Base-by-base conservation (phyloP, 306 rosid species). In the Alnus glutinosa region DNA sequence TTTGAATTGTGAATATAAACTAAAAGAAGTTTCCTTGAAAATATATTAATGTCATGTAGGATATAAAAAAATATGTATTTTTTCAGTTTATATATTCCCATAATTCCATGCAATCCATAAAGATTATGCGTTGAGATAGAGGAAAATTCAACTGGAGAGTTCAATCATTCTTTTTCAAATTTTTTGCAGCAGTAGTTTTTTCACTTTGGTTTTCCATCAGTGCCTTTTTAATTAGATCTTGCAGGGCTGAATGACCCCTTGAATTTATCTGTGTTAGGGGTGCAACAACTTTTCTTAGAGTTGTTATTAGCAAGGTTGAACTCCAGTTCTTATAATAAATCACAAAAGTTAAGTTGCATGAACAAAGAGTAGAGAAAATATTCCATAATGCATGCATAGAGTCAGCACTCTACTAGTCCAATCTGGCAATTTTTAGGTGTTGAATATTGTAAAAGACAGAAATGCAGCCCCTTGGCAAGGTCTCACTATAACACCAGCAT, bases 401-500 rank as follows among this genome's bases (percentile, higher is more conserved):
- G 67, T 16, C 71, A 37, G 15, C 72, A 37, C 51, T 39, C 49
- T 16, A 37, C 42, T 30, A 15, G 71, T 39, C 51, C 32, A 68
- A 68, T 68, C 64, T 77, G 51, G 52, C 63, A 58, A 67, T 44
- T 42, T 75, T 77, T 61, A 75, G 7, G 52, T 44, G 39, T 7
- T 19, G 72, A 69, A 44, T 42, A 34, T 55, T 55, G 36, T 39
- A 46, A 61, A 63, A 78, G 34, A 23, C 44, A 14, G 23, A 51
- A 75, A 5, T 44, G 44, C 44, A 71, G 34, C 66, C 77, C 23
- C 46, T 54, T 79, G 54, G 44, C 71, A 46, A 69, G 55, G 55
- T 52, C 61, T 83, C 47, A 49, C 61, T 48, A 58, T 70, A 32
- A 62, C 44, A 64, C 36, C 39, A 83, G 70, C 75, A 73, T 44